Evolutionary conservation across 345 rosid species (phyloP).

Genomic region (Gossypioides kirkii): DNA sequence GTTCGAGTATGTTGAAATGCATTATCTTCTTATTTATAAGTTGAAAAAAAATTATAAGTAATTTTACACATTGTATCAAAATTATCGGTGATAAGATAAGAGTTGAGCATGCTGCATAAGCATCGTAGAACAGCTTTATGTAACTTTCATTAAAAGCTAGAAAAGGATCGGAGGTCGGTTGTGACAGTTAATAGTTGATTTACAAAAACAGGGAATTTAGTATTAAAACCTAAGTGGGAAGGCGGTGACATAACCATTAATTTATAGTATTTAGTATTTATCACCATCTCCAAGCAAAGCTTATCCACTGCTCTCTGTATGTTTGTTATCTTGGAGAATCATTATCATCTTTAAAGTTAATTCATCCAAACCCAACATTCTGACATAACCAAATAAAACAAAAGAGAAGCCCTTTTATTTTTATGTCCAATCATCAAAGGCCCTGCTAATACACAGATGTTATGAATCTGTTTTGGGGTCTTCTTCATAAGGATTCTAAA

Average conservation of each 20-base stretch:
- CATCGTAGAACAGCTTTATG: slow-evolving; percentile 10
- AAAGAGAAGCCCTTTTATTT: background rate
- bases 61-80: too few relatives aligned
- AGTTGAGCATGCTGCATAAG: background rate
- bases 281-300: slow-evolving; percentile 12
- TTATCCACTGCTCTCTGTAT: slow-evolving; percentile 8
- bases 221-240: slow-evolving; percentile 20
- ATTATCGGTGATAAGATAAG: too few relatives aligned
- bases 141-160: slow-evolving; percentile 13
- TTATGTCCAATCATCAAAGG: background rate
- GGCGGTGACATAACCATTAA: slow-evolving; percentile 19
- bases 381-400: background rate
- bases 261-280: background rate
- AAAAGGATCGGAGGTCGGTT: slow-evolving; percentile 26
- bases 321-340: slow-evolving; percentile 2
- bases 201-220: background rate
- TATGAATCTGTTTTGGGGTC: too few relatives aligned
- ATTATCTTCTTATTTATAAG: too few relatives aligned
- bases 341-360: background rate
- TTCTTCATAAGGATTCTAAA: slow-evolving; percentile 1
- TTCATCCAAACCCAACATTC: slow-evolving; percentile 18
- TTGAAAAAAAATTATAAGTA: too few relatives aligned
- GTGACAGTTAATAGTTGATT: slow-evolving; percentile 22
- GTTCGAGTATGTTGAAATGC: too few relatives aligned
- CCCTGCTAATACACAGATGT: background rate